phyloP scores from a whole-genome alignment of 768 basidiomycete genomes.

The Hirschioporus abietinus region DNA sequence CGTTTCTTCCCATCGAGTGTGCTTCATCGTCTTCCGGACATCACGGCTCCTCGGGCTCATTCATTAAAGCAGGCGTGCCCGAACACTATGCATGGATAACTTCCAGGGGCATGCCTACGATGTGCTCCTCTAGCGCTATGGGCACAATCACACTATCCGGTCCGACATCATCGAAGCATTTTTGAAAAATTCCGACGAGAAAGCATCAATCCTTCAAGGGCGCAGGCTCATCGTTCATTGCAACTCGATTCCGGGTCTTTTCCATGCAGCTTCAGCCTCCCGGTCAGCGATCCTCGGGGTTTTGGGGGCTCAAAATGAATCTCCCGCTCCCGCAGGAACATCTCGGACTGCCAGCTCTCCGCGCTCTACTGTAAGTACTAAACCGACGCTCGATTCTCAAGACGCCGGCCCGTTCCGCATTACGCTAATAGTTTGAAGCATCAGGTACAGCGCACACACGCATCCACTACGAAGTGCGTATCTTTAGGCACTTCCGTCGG shows the following conservation, averaged over 20 bases:
- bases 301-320: neutral
- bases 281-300: neutral
- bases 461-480: neutral
- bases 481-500: neutral
- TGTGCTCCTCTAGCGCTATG: neutral
- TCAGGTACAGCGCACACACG: neutral
- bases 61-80: neutral
- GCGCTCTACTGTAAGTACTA: neutral
- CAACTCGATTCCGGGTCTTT: too few species aligned
- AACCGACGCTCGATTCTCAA: neutral
- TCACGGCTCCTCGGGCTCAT: neutral
- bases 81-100: neutral
- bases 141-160: neutral
- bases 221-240: too few species aligned
- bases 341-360: too few species aligned
- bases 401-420: neutral
- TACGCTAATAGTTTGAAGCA: neutral
- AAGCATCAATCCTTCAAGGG: neutral
- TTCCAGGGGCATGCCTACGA: neutral
- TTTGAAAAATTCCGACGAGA: neutral
- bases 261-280: neutral
- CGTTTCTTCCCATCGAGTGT: neutral
- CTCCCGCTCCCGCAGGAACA: neutral
- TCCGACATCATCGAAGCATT: neutral
- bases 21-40: neutral